Base-by-base conservation (phyloP, 73 alveolate species). In the Paramecium primaurelia region DNA sequence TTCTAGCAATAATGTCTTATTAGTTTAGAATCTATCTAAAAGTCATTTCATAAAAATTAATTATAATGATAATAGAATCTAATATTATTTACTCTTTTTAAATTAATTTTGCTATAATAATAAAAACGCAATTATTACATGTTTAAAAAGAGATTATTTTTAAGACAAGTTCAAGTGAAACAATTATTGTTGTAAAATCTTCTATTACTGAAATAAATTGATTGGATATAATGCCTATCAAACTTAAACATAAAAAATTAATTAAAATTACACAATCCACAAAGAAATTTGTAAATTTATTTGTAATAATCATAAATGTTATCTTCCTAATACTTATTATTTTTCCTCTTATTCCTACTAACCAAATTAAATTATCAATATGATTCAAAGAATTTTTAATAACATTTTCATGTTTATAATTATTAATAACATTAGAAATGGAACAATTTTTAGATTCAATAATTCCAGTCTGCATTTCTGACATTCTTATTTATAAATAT, bases 151-250 rank as follows among this genome's bases (percentile, higher is more conserved):
- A 59, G 8, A 47, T 45, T 16, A 80, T 2, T 8, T 47, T 80
- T 28, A 22, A 9, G 9, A 26, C 2, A 12, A 45, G 30, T 80
- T 80, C 91, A 45, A 80, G 2, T n/a, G 58, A 12, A 18, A 80
- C 47, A 5, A 44, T 49, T 20, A 80, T 80, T 26, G 91, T 80
- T 25, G 91, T 80, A 26, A 80, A 20, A 80, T 80, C 58, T 47
- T 80, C 91, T 9, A 80, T 45, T 6, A 44, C 42, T 38, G 47
- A 0, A 12, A 80, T 26, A 22, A 47, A 44, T 14, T 80, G 18
- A 32, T 49, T 47, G 4, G 47, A 25, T n/a, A 80, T 25, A 8
- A 80, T 45, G 0, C 91, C 91, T 10, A 28, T 45, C 22, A 36
- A 80, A 12, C 64, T 26, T 45, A 80, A 45, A 26, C 32, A 40